Evolutionary conservation across 306 rosid genomes (phyloP).

Genomic region (Castanea sativa): DNA sequence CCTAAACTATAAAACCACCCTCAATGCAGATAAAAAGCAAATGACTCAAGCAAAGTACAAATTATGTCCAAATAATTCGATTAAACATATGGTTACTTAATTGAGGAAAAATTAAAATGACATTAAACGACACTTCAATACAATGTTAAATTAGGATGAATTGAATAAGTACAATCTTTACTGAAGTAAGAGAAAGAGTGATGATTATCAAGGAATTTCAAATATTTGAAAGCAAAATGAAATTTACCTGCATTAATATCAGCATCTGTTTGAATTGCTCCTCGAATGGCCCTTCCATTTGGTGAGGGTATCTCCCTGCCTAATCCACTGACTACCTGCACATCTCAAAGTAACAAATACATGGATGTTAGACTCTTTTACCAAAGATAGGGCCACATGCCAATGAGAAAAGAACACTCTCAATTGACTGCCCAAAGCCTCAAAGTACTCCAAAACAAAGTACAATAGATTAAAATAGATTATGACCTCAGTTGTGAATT

Average conservation of each 20-base stretch:
- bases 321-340: slow-evolving; percentile 93
- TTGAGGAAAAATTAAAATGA: no score
- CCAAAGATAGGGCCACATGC: no score
- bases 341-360: slow-evolving; percentile 18
- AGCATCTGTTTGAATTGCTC: slow-evolving; percentile 97
- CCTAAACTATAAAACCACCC: no score
- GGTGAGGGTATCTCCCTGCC: slow-evolving; percentile 97
- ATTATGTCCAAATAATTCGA: no score
- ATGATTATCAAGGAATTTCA: background rate
- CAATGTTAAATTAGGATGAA: background rate
- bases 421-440: background rate
- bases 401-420: background rate
- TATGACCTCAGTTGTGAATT: background rate
- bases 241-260: slow-evolving; percentile 76
- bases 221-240: background rate
- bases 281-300: slow-evolving; percentile 76
- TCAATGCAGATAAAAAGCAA: no score
- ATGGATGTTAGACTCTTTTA: no score
- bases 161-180: background rate
- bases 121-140: no score
- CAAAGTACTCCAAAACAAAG: background rate
- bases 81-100: no score
- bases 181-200: background rate
- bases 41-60: no score
- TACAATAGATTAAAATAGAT: background rate